A percentile compares a stretch with the other conserved stretches of the same genome.
Evolutionary conservation across 495 filamentous ascomycete species (phyloP).

Genomic region (Amniculicola lignicola): DNA sequence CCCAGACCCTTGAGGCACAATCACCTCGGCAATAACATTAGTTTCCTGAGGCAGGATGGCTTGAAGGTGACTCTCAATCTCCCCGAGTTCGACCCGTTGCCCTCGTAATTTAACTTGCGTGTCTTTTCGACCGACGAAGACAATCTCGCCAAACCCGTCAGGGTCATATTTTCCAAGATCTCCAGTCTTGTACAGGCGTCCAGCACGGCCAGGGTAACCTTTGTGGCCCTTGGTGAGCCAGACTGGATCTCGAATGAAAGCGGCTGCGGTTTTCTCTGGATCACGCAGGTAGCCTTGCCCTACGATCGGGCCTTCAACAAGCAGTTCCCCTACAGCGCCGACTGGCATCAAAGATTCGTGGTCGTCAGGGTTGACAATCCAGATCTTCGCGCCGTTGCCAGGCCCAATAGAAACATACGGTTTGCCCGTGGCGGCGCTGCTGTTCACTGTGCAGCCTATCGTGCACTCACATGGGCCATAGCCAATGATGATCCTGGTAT

Average conservation of each 20-base stretch:
- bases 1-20: slow-evolving; percentile 10
- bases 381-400: slow-evolving; percentile 35
- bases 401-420: slow-evolving; percentile 37
- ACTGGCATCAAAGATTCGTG: slow-evolving; percentile 27
- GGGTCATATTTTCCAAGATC: slow-evolving; percentile 34
- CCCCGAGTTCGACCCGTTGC: slow-evolving; percentile 37
- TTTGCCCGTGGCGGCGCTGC: slow-evolving; percentile 16
- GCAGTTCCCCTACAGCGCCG: slow-evolving; percentile 29
- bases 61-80: slow-evolving; percentile 35
- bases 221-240: slow-evolving; percentile 17
- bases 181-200: slow-evolving; percentile 33
- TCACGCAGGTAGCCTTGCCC: slow-evolving; percentile 31
- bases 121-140: slow-evolving; percentile 35
- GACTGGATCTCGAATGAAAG: slow-evolving; percentile 27
- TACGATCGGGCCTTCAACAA: slow-evolving; percentile 35
- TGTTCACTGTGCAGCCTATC: slow-evolving; percentile 23
- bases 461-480: slow-evolving; percentile 44
- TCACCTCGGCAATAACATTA: slow-evolving; percentile 20
- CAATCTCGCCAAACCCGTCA: slow-evolving; percentile 30
- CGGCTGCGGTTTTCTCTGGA: slow-evolving; percentile 26
- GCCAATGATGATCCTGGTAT: slow-evolving; percentile 29
- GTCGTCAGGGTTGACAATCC: slow-evolving; percentile 42
- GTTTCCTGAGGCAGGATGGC: slow-evolving; percentile 20
- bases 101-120: slow-evolving; percentile 36
- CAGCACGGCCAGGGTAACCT: no score